Evolutionary conservation across 2,329 filamentous ascomycete genomes (phyloP).

Genomic region (Alternaria panax): DNA sequence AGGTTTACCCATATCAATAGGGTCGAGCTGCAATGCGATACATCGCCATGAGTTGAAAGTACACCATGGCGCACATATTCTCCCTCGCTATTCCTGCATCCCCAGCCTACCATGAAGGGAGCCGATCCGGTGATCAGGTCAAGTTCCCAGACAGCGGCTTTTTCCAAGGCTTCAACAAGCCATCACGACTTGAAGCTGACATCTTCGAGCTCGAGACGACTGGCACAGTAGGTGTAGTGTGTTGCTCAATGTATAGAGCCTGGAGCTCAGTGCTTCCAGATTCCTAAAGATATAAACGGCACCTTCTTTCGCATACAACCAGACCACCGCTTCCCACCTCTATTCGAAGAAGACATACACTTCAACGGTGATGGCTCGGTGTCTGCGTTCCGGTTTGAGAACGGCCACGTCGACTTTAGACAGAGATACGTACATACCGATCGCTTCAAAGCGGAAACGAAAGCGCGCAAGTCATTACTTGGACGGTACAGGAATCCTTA

Average conservation of each 20-base stretch:
- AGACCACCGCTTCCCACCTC: conserved; percentile 61
- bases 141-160: conserved; percentile 44
- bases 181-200: conserved; percentile 51
- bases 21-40: not conserved
- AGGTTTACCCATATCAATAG: not conserved
- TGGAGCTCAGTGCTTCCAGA: conserved; percentile 21
- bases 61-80: conserved; percentile 46
- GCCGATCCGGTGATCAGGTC: conserved; percentile 33
- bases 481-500: conserved; percentile 66
- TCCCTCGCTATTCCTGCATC: conserved; percentile 37
- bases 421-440: conserved; percentile 55
- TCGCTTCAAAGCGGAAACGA: conserved; percentile 50
- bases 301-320: conserved; percentile 56
- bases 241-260: not conserved
- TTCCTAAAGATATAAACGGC: conserved; percentile 54
- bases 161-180: conserved; percentile 53
- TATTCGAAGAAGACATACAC: conserved; percentile 63
- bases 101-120: conserved; percentile 37
- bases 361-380: conserved; percentile 57
- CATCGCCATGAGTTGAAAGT: not conserved
- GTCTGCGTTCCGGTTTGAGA: conserved; percentile 52
- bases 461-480: conserved; percentile 55
- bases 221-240: conserved; percentile 32
- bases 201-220: conserved; percentile 51
- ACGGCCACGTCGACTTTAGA: conserved; percentile 54